A percentile compares a stretch with the other conserved stretches of the same genome.
Conservation (phyloP, 176 grass and related monocot genomes). For the Oropetium thomaeum region DNA sequence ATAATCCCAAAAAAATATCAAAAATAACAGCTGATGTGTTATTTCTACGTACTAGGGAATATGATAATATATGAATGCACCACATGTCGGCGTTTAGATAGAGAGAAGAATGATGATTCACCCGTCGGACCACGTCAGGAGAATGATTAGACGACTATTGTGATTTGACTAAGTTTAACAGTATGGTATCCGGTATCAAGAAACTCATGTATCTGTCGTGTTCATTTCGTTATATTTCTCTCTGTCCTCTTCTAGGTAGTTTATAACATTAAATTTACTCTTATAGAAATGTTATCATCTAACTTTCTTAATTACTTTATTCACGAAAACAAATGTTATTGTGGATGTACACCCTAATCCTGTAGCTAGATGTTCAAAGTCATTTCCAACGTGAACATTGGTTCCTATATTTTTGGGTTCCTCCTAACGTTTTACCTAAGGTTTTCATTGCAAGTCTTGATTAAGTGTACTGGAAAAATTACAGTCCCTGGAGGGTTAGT, state of each 20-base stretch:
- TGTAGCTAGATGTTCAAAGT: too few relatives aligned
- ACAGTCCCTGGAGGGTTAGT: not conserved
- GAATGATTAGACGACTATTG: conserved; percentile 22
- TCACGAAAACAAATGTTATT: not conserved
- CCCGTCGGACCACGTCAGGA: not conserved
- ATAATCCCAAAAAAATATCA: not conserved
- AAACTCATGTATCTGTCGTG: not conserved
- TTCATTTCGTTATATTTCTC: not conserved
- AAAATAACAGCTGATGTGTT: not conserved
- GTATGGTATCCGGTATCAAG: not conserved
- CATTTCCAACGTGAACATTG: too few relatives aligned
- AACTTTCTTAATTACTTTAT: not conserved
- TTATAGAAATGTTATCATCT: not conserved
- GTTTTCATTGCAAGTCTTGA: not conserved
- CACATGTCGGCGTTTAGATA: not conserved
- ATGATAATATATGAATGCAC: not conserved
- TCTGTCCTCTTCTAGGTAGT: not conserved
- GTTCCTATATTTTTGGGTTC: too few relatives aligned
- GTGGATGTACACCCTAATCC: too few relatives aligned
- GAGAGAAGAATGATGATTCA: not conserved
- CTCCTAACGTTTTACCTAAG: too few relatives aligned
- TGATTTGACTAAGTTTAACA: conserved; percentile 4
- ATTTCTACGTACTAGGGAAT: not conserved
- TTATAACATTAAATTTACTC: not conserved
- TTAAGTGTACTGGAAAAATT: not conserved